A percentile compares a stretch with the other conserved stretches of the same genome.
These are phyloP conservation scores for Arachnopeziza araneosa DNA, from an alignment of 2,329 filamentous ascomycete genomes.

Conservation along the genomic window DNA sequence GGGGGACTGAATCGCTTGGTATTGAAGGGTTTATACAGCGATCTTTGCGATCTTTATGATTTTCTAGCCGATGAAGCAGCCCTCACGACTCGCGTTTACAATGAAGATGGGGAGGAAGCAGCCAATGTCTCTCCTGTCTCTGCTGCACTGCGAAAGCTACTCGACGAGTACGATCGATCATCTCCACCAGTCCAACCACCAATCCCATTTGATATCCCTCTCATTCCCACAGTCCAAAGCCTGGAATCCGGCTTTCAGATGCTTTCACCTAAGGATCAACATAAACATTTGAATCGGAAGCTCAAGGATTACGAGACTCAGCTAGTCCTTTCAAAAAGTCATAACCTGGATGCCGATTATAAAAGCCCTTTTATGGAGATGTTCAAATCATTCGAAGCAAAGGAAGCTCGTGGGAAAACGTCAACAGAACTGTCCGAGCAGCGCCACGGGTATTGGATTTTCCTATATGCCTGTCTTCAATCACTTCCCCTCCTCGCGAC, in stretches of 20 bases:
- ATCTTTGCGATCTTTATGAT: slow-evolving; percentile 84
- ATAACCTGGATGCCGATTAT: slow-evolving; percentile 67
- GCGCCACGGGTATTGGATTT: slow-evolving; percentile 73
- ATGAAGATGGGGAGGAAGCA: slow-evolving; percentile 47
- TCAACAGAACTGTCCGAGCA: slow-evolving; percentile 65
- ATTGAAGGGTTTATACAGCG: slow-evolving; percentile 74
- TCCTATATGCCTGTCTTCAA: slow-evolving; percentile 73
- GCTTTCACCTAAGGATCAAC: slow-evolving; percentile 67
- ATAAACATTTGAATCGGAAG: slow-evolving; percentile 63
- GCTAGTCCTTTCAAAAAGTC: slow-evolving; percentile 71
- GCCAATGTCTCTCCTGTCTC: slow-evolving; percentile 53
- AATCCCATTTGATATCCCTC: slow-evolving; percentile 82
- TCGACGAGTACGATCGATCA: slow-evolving; percentile 84
- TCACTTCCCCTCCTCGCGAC: slow-evolving; percentile 72
- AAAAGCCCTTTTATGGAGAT: slow-evolving; percentile 59
- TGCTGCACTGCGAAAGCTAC: slow-evolving; percentile 68
- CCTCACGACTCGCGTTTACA: slow-evolving; percentile 68
- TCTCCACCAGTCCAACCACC: slow-evolving; percentile 86
- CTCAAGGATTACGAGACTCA: slow-evolving; percentile 75
- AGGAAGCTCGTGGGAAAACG: slow-evolving; percentile 58
- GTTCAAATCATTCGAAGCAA: slow-evolving; percentile 66
- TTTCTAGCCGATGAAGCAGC: slow-evolving; percentile 74
- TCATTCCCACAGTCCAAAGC: slow-evolving; percentile 63
- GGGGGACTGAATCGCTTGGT: slow-evolving; percentile 82
- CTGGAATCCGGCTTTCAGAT: slow-evolving; percentile 56